phyloP scores from a whole-genome alignment of 305 asterid genomes.

The Fraxinus floribunda region DNA sequence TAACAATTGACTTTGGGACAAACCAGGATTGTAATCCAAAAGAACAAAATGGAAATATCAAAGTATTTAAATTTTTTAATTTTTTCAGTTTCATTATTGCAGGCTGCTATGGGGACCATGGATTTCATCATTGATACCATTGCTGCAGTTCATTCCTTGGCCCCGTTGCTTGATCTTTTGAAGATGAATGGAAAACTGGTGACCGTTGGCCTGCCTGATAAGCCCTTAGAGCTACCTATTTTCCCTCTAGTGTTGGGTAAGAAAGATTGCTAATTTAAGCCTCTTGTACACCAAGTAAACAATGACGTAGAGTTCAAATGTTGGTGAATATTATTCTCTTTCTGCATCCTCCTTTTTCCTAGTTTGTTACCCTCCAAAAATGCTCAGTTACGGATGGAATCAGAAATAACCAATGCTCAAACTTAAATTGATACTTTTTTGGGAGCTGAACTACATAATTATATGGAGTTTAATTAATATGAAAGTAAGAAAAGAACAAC shows the following conservation, averaged over 20 bases:
- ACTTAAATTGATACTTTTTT: background rate
- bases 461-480: background rate
- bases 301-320: background rate
- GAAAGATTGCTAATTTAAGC: background rate
- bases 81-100: slow-evolving; percentile 16
- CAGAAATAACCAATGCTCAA: background rate
- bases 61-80: background rate
- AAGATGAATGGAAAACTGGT: slow-evolving; percentile 61
- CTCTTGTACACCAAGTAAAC: background rate
- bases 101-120: slow-evolving; percentile 57
- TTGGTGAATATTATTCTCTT: background rate
- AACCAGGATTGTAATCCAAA: background rate
- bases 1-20: background rate
- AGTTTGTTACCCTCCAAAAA: background rate
- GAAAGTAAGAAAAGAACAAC: background rate
- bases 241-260: slow-evolving; percentile 63
- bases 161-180: slow-evolving; percentile 47
- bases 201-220: slow-evolving; percentile 57
- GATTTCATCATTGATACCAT: slow-evolving; percentile 68
- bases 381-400: background rate
- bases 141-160: slow-evolving; percentile 53
- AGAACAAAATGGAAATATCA: background rate
- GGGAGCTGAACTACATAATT: background rate
- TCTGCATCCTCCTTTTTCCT: background rate
- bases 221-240: slow-evolving; percentile 58